phyloP scores from a whole-genome alignment of 176 grass and related monocot species.

The Thinopyrum elongatum region DNA sequence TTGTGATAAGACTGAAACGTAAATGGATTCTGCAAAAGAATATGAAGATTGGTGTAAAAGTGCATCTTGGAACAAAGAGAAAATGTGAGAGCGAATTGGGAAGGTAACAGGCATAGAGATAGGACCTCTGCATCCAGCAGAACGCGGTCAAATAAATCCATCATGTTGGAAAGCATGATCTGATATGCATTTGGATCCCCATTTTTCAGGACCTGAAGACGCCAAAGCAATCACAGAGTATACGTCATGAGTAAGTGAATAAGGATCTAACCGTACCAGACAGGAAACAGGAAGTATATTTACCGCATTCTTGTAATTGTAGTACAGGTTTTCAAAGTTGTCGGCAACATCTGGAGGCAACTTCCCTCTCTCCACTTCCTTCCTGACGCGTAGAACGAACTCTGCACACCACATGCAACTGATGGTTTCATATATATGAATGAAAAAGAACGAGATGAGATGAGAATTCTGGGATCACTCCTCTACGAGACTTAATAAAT shows the following conservation, averaged over 20 bases:
- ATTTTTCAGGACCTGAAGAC: constrained; percentile 67
- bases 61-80: constrained; percentile 19
- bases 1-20: constrained; percentile 87
- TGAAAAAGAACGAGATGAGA: neutral
- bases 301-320: constrained; percentile 81
- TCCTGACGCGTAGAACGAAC: constrained; percentile 65
- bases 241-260: neutral
- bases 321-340: constrained; percentile 72
- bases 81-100: constrained; percentile 4
- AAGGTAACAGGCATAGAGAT: constrained; percentile 8
- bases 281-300: neutral
- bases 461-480: neutral
- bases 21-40: constrained; percentile 82
- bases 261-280: neutral
- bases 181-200: constrained; percentile 70
- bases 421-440: neutral
- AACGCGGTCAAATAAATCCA: constrained; percentile 72
- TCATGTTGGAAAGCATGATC: constrained; percentile 77
- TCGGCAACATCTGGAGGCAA: constrained; percentile 63
- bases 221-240: neutral
- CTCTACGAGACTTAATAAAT: neutral
- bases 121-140: constrained; percentile 78
- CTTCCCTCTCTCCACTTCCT: constrained; percentile 59
- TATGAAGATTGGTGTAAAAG: constrained; percentile 16
- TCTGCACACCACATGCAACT: constrained; percentile 35